These are phyloP conservation scores for Anethum foeniculum DNA, from an alignment of 140 eudicot genomes.

Conservation along the genomic window DNA sequence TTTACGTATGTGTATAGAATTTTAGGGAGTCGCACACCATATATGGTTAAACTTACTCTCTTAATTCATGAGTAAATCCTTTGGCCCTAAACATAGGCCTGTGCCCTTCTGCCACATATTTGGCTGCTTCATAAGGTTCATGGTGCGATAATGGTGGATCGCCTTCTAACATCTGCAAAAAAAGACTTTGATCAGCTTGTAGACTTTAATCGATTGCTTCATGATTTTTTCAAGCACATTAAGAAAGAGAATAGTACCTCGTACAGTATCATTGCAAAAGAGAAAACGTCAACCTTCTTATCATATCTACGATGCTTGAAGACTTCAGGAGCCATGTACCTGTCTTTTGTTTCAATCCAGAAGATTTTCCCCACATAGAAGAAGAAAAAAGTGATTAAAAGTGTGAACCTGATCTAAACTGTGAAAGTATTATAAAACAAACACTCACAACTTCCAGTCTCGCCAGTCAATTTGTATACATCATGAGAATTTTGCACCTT, in stretches of 20 bases:
- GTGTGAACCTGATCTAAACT: background rate
- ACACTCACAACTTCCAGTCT: slow-evolving; percentile 91
- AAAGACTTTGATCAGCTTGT: slow-evolving; percentile 2
- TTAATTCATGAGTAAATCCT: slow-evolving; percentile 50
- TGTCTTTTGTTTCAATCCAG: slow-evolving; percentile 40
- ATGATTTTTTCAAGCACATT: background rate
- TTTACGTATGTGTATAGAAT: background rate
- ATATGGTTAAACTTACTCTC: slow-evolving; percentile 47
- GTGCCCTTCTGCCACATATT: slow-evolving; percentile 80
- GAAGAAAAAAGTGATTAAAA: background rate
- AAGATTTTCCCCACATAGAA: background rate
- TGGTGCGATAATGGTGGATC: slow-evolving; percentile 81
- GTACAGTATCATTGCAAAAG: slow-evolving; percentile 90
- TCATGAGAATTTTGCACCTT: slow-evolving; percentile 83
- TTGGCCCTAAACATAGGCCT: slow-evolving; percentile 74
- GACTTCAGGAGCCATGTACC: slow-evolving; percentile 99
- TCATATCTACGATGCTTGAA: slow-evolving; percentile 95
- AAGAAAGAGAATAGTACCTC: slow-evolving; percentile 44
- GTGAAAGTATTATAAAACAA: slow-evolving; percentile 3
- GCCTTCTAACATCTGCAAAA: slow-evolving; percentile 93
- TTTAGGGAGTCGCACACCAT: background rate
- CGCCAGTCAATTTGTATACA: slow-evolving; percentile 96
- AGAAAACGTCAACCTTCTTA: slow-evolving; percentile 89
- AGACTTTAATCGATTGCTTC: background rate
- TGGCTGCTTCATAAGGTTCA: slow-evolving; percentile 99